Base-by-base conservation (phyloP, 768 basidiomycete species). In the Cystobasidium onofrii region DNA sequence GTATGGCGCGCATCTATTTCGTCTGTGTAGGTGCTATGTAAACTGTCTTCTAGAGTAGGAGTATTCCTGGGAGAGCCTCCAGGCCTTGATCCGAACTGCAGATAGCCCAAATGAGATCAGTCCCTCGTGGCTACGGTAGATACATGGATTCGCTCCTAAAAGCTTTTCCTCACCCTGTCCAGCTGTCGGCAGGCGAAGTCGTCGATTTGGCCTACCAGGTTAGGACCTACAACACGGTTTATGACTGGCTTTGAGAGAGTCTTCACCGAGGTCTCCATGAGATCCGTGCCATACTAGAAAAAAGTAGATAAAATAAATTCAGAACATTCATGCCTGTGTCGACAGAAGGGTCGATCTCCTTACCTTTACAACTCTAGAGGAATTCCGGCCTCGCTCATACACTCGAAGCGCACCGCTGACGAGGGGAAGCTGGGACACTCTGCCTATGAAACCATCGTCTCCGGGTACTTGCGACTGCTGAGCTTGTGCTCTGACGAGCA, bases 121-220 rank as follows among this genome's bases (percentile, higher is more conserved):
- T 12, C 39, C 9, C 3, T 39, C 36, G n/a, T 12, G 6, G 23
- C 44, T 41, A 33, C 27, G 64, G 13, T 33, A 25, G 33, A 66
- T 4, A 25, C 9, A 36, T 36, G 13, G 25, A 66, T n/a, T n/a
- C n/a, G n/a, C n/a, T n/a, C n/a, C n/a, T n/a, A 39, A 15, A 39
- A 15, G 39, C 39, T 39, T 39, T 15, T 39, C 7, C 69, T 39
- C 34, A 92, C 89, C 80, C 87, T 85, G 81, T 93, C 91, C 46
- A 94, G 84, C 80, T 93, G 91, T 73, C 90, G 85, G 79, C 90
- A 91, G 1, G 92, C 91, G 81, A 92, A 92, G 74, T 91, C 90
- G 75, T 93, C 92, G 17, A 93, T 82, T 85, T 76, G 75, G 17
- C 75, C 77, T 20, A 90, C 88, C 12, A 90, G 89, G 25, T 33